Evolutionary conservation across 2,329 filamentous ascomycete species (phyloP).

Genomic region (Fusarium mundagurra): DNA sequence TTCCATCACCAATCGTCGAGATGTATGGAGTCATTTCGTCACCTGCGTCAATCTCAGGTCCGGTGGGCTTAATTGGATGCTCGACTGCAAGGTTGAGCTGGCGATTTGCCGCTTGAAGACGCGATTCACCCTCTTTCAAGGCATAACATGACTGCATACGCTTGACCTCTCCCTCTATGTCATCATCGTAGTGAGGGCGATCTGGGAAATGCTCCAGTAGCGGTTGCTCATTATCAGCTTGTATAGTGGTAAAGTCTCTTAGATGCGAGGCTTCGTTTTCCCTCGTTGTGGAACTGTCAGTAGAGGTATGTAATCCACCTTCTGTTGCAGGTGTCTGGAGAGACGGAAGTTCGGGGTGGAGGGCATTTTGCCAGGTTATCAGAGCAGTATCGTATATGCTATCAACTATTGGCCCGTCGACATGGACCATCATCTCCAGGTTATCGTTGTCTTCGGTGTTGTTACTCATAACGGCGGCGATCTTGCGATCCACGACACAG

Average conservation of each 20-base stretch:
- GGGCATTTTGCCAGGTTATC: conserved; percentile 73
- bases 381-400: conserved; percentile 78
- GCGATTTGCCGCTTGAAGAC: conserved; percentile 67
- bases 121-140: conserved; percentile 60
- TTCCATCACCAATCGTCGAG: conserved; percentile 45
- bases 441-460: conserved; percentile 85
- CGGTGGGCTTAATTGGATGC: conserved; percentile 59
- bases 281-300: background rate
- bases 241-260: background rate
- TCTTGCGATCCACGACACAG: conserved; percentile 77
- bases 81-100: conserved; percentile 73
- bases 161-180: conserved; percentile 68
- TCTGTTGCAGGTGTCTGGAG: background rate
- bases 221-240: background rate
- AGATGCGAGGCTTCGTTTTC: background rate
- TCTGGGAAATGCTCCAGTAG: conserved; percentile 67
- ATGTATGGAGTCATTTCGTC: conserved; percentile 75
- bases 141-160: conserved; percentile 69
- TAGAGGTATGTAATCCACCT: background rate
- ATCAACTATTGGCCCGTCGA: conserved; percentile 81
- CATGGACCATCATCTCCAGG: conserved; percentile 80
- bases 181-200: conserved; percentile 70
- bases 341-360: conserved; percentile 46
- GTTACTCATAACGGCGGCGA: conserved; percentile 79
- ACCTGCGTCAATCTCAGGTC: conserved; percentile 61